phyloP scores from a whole-genome alignment of 2,329 filamentous ascomycete genomes.

The Myriangium duriaei region DNA sequence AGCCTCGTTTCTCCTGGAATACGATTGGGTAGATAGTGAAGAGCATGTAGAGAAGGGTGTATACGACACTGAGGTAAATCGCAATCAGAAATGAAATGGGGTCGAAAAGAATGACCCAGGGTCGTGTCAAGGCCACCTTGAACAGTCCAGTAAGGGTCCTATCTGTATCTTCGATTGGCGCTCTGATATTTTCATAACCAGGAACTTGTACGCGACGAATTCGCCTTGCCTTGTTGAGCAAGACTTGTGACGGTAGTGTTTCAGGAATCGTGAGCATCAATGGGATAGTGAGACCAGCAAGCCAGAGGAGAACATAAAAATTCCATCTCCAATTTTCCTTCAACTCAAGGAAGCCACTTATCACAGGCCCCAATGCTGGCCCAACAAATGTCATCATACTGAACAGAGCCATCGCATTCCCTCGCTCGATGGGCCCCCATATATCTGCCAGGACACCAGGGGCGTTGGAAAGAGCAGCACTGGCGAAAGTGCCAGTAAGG shows the following conservation, averaged over 20 bases:
- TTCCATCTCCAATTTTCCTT: constrained; percentile 37
- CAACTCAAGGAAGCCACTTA: constrained; percentile 45
- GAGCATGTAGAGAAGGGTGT: constrained; percentile 44
- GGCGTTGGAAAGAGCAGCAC: constrained; percentile 31
- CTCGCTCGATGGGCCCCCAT: constrained; percentile 24
- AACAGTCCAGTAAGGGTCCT: constrained; percentile 34
- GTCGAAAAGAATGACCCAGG: constrained; percentile 44
- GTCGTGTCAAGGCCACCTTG: constrained; percentile 40
- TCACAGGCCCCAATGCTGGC: constrained; percentile 41
- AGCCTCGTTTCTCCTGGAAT: constrained; percentile 40
- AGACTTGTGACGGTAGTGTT: constrained; percentile 39
- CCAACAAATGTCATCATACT: constrained; percentile 42
- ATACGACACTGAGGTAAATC: constrained; percentile 42
- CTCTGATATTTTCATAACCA: constrained; percentile 41
- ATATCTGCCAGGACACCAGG: constrained; percentile 37
- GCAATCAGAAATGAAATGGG: constrained; percentile 41
- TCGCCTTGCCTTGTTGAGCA: constrained; percentile 42
- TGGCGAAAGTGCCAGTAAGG: constrained; percentile 43
- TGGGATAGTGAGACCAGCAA: constrained; percentile 22
- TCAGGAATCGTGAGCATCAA: constrained; percentile 48
- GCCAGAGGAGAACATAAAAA: constrained; percentile 33
- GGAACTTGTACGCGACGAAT: constrained; percentile 37
- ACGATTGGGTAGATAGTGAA: constrained; percentile 47
- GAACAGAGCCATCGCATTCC: constrained; percentile 44
- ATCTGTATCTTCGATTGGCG: constrained; percentile 36